A percentile compares a stretch with the other conserved stretches of the same genome.
Conservation (phyloP, 371 early-diverging fungal genomes). For the Capillidium rhysosporum region DNA sequence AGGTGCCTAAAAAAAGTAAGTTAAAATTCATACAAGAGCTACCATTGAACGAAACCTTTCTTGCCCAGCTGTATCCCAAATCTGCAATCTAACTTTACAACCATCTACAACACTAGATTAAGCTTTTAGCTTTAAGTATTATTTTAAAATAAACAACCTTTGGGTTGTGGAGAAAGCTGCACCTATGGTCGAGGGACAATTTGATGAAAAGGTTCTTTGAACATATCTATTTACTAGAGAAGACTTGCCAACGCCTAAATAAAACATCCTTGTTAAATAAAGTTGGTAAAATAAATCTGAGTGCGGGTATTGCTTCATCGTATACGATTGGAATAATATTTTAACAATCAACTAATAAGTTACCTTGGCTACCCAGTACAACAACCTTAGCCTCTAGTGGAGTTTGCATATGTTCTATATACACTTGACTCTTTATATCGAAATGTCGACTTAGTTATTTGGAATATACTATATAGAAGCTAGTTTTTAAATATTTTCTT, state of each 20-base stretch:
- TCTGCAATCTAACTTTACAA: slow-evolving; percentile 41
- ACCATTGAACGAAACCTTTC: slow-evolving; percentile 40
- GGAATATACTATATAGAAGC: no score
- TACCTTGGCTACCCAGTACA: slow-evolving; percentile 49
- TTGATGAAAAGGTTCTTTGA: slow-evolving; percentile 51
- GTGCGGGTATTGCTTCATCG: background rate
- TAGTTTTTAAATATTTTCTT: no score
- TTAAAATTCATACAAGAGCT: background rate
- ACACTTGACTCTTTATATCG: background rate
- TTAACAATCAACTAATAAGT: background rate
- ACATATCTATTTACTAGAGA: slow-evolving; percentile 65
- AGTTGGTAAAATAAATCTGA: background rate
- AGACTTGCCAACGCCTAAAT: slow-evolving; percentile 57
- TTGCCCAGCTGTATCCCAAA: slow-evolving; percentile 55
- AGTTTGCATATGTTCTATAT: slow-evolving; percentile 16
- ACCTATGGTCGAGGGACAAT: slow-evolving; percentile 61
- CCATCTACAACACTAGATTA: slow-evolving; percentile 32
- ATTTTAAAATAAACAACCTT: slow-evolving; percentile 19
- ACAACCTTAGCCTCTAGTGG: slow-evolving; percentile 55
- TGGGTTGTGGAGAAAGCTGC: slow-evolving; percentile 64
- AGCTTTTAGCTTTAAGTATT: background rate
- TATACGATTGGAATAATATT: background rate
- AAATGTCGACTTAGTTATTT: no score
- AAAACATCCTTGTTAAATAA: background rate
- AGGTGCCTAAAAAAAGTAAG: slow-evolving; percentile 20